Conservation (phyloP, 148 eudicot species). For the Chenopodium formosanum region DNA sequence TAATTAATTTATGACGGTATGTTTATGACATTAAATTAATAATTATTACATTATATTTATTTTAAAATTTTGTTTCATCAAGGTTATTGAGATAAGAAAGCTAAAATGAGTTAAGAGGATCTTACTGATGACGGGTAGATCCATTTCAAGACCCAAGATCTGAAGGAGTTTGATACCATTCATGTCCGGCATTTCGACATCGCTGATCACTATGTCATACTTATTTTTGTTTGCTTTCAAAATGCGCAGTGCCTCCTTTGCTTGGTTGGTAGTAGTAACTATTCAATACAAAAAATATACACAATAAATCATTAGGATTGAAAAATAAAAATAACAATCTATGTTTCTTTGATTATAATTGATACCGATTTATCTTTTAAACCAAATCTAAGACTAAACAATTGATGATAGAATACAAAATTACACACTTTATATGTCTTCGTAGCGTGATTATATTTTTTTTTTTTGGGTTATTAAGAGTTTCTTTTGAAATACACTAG, state of each 20-base stretch:
- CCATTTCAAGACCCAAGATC: slow-evolving; percentile 80
- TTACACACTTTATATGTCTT: neutral
- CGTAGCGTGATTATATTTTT: too few species aligned
- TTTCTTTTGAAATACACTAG: too few species aligned
- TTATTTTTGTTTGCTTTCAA: slow-evolving; percentile 55
- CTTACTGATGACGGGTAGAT: slow-evolving; percentile 91
- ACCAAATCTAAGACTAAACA: neutral
- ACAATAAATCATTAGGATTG: too few species aligned
- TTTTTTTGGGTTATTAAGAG: too few species aligned
- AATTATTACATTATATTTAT: too few species aligned
- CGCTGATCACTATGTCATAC: slow-evolving; percentile 70
- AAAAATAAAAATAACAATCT: too few species aligned
- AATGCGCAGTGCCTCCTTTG: slow-evolving; percentile 60
- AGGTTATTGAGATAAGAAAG: neutral
- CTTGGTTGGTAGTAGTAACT: slow-evolving; percentile 69
- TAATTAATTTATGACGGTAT: too few species aligned
- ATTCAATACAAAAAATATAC: slow-evolving; percentile 1
- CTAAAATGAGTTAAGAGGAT: neutral
- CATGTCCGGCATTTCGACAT: slow-evolving; percentile 94
- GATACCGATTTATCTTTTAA: neutral
- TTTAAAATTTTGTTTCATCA: neutral
- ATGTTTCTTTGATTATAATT: neutral
- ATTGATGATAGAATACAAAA: neutral
- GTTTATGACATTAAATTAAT: too few species aligned
- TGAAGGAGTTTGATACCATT: slow-evolving; percentile 94